Evolutionary conservation across 2,329 filamentous ascomycete species (phyloP).

Genomic region (Moelleriella libera): DNA sequence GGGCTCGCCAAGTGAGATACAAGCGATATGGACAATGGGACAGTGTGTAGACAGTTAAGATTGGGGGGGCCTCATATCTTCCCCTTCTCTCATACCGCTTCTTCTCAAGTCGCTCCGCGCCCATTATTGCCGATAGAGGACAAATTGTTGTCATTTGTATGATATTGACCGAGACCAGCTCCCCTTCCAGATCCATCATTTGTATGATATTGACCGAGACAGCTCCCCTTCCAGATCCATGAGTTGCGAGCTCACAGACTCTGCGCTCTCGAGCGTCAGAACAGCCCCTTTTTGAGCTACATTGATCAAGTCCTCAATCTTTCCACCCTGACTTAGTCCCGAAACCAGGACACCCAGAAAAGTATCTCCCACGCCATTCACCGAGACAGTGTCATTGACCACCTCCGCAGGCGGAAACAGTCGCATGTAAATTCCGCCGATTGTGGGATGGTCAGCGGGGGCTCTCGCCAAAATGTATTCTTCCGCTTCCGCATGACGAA

Average conservation of each 20-base stretch:
- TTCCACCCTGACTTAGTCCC: slow-evolving; percentile 49
- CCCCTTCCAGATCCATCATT: too few relatives aligned
- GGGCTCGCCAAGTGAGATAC: too few relatives aligned
- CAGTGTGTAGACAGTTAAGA: too few relatives aligned
- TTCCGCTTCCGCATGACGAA: slow-evolving; percentile 47
- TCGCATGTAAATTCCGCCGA: slow-evolving; percentile 73
- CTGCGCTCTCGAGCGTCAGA: slow-evolving; percentile 58
- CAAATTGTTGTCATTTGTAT: too few relatives aligned
- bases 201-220: neutral
- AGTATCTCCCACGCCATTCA: slow-evolving; percentile 91
- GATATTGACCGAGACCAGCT: neutral
- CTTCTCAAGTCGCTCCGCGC: too few relatives aligned
- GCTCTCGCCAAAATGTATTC: slow-evolving; percentile 59
- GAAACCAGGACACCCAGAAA: slow-evolving; percentile 78
- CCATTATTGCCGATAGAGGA: too few relatives aligned
- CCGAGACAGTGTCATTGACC: slow-evolving; percentile 64
- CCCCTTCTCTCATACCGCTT: too few relatives aligned
- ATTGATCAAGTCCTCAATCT: slow-evolving; percentile 49
- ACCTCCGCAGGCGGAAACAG: slow-evolving; percentile 52
- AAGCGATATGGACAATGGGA: too few relatives aligned
- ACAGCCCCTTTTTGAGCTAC: slow-evolving; percentile 73
- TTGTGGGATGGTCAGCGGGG: slow-evolving; percentile 31
- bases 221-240: slow-evolving; percentile 22
- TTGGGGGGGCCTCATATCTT: too few relatives aligned
- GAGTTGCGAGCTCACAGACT: slow-evolving; percentile 54